Percentiles rank a stretch among this genome's conserved stretches.
Evolutionary conservation across 1,139 yeast genomes (phyloP).

Genomic region (Geotrichum carabidarum): DNA sequence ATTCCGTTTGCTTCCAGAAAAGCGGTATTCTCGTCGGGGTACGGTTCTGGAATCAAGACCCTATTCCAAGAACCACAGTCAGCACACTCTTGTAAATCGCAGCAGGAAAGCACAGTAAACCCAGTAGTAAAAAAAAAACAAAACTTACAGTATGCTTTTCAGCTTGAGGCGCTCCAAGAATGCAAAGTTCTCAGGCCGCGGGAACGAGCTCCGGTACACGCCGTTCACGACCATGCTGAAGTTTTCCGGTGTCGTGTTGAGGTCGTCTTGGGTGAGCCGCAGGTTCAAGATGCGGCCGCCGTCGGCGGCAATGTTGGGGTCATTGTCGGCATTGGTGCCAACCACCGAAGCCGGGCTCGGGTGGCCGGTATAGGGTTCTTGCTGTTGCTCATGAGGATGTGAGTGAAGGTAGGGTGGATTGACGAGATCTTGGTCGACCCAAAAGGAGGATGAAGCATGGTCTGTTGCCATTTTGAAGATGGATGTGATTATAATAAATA

Average conservation of each 20-base stretch:
- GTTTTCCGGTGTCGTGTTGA: slow-evolving; percentile 61
- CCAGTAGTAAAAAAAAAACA: neutral
- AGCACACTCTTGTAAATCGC: neutral
- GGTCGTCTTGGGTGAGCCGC: slow-evolving; percentile 3
- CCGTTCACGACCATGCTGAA: slow-evolving; percentile 77
- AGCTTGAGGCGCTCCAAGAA: slow-evolving; percentile 59
- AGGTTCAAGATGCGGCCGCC: neutral
- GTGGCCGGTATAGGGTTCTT: neutral
- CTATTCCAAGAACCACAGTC: slow-evolving; percentile 1
- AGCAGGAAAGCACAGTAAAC: neutral
- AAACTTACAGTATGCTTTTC: slow-evolving; percentile 53
- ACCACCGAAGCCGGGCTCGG: neutral
- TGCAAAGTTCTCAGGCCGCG: slow-evolving; percentile 72
- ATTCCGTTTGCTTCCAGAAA: slow-evolving; percentile 61
- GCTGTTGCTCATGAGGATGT: neutral
- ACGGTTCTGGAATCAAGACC: slow-evolving; percentile 85
- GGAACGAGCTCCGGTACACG: slow-evolving; percentile 85
- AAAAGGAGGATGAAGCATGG: no score
- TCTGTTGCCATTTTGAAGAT: no score
- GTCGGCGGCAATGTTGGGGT: neutral
- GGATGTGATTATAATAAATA: no score
- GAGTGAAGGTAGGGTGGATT: no score
- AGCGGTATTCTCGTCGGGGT: slow-evolving; percentile 68
- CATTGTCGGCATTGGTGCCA: neutral
- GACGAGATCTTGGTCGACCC: no score